Base-by-base conservation (phyloP, 1,284 basidiomycete genomes). In the Entoloma clypeatum region DNA sequence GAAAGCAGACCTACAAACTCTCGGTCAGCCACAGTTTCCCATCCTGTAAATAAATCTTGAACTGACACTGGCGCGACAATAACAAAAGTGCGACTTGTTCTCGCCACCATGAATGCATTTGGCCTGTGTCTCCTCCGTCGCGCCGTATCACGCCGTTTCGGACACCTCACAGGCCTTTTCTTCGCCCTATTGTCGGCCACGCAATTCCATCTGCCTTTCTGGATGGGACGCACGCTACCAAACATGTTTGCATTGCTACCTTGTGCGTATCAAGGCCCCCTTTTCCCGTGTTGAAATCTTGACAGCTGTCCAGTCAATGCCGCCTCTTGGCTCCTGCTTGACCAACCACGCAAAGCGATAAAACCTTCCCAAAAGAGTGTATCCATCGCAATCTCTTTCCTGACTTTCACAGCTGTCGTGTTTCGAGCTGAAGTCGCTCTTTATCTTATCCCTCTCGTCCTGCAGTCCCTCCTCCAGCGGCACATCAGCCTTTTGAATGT, bases 131-230 rank as follows among this genome's bases (percentile, higher is more conserved):
- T 82, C 39, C 64, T 97, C 28, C 69, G 82, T 24, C 72, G 77
- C 29, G 77, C 79, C 1, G 72, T 88, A 3, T 67, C 72, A 0
- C 67, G 65, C 7, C 75, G 82, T 9, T 93, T 82, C 51, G 87
- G 86, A 5, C 60, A 65, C 2, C 57, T 61, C 3, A 74, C 81
- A 0, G 68, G 80, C 4, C 56, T 73, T 6, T 74, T 81, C 52
- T 92, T 86, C 58, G 61, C 78, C 1, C 44, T 92, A 0, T 58
- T 96, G 16, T 81, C 82, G 1, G 75, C 81, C 44, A 78, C 79
- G 0, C 92, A 96, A 59, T 98, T 97, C 59, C 95, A 98, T 61
- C 62, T 93, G 8, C 81, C 84, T 3, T 99, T 92, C 62, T 99
- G 92, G 84, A 86, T 91, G 65, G 81, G 92, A 3, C 71, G 95